Base-by-base conservation (phyloP, 2,329 filamentous ascomycete species). In the Endoconidiophora laricicola region DNA sequence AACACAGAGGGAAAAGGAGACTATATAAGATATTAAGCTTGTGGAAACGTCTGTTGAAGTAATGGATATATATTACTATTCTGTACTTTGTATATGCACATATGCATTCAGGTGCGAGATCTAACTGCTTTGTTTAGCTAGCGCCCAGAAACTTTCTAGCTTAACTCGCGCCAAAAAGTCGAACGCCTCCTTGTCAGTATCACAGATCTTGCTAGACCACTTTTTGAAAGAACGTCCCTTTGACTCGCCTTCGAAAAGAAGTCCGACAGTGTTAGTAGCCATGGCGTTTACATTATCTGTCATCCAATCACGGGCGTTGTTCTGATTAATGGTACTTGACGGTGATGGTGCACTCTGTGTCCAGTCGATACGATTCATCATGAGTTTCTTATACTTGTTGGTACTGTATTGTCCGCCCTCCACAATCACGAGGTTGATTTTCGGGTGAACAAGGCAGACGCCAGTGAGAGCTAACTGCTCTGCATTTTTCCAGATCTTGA, bases 301-400 rank as follows among this genome's bases (percentile, higher is more conserved):
- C 44, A 95, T 70, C 86, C 87, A 95, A 42, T 80, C 71, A 16
- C 79, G 78, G 44, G 79, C 71, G 1, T 75, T 73, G 52, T 75
- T 76, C 51, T 73, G 70, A 52, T 79, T 80, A 37, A 71, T 73
- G 53, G 79, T 72, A 46, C 71, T 72, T 40, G 78, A 67, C 38
- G 72, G 72, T 0, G 87, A 81, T 2, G 79, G 79, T 0, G 78
- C 74, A 58, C 94, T 94, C 61, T 96, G 88, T 2, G 83, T 83
- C 91, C 93, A 98, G 63, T 94, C 83, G 60, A 96, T 87, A 44
- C 91, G 86, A 57, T 90, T 81, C 41, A 93, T 71, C 85, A 98
- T 88, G 26, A 98, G 72, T 63, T 94, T 95, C 63, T 83, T 86
- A 70, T 90, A 96, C 55, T 81, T 81, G 48, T 78, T 79, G 61